Evolutionary conservation across 192 early-diverging fungal species (phyloP), one percentile per base, ranked within the genome.

Genomic region (Mortierella hygrophila): DNA sequence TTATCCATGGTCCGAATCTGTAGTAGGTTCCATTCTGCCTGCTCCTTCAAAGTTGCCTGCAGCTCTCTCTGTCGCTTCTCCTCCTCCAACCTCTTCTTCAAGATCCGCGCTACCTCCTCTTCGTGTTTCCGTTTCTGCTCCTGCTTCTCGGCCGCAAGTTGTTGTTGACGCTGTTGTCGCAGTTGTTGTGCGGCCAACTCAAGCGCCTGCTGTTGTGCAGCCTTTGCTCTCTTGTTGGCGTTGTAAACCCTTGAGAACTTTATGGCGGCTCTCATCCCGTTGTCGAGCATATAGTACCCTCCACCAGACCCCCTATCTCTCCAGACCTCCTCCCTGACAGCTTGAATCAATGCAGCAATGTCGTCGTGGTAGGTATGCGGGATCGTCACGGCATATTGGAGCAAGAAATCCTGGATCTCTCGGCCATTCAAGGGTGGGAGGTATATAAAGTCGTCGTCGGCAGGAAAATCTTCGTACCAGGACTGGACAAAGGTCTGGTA

Each of bases 301-400:
- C 77, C 77, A 70, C 69, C 69, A 8, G 68, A 70, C 18, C 77
- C 77, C 0, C 60, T 18, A 6, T 20, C 21, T 18, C 7, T 18
- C 54, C 69, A 47, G 70, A 46, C 10, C 4, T 46, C 18, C 23
- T 65, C 20, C 23, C 78, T 21, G 2, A 80, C 21, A 3, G 65
- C 23, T 13, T 47, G 6, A 6, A 80, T 68, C 29, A 80, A 35
- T 38, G 35, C 20, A 2, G 63, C 79, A 35, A 80, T 73, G 55
- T 80, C 79, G 29, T 80, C 79, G 26, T 74, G 52, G 40, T 68
- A 65, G 6, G 13, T 26, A 2, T 18, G 20, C 10, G 71, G 57
- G 1, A 80, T 71, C 9, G 38, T 41, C 20, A 44, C 55, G 4
- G 41, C 57, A 68, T 80, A 80, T 1, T 26, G 11, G 41, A 18